Percentiles rank a stretch among this genome's conserved stretches.
phyloP scores from a whole-genome alignment of 2,329 filamentous ascomycete genomes.

The Grosmannia serpens region DNA sequence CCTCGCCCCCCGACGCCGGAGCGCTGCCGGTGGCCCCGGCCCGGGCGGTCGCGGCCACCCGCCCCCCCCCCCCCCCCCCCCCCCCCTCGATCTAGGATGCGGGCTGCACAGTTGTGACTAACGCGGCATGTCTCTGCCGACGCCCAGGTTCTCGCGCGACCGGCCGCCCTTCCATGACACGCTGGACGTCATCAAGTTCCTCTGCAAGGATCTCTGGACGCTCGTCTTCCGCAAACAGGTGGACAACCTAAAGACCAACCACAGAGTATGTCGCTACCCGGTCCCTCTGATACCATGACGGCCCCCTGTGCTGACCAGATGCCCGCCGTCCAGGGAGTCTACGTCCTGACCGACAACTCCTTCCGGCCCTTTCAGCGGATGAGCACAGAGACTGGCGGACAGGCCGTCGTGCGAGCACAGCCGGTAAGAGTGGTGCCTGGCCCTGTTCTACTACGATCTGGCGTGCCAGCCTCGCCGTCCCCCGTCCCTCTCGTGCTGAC shows the following conservation, averaged over 20 bases:
- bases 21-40: no score
- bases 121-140: background rate
- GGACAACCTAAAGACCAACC: conserved; percentile 97
- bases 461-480: background rate
- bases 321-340: conserved; percentile 56
- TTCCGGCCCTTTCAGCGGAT: conserved; percentile 85
- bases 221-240: conserved; percentile 93
- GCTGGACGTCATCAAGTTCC: conserved; percentile 92
- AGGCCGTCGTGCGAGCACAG: conserved; percentile 64
- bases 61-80: no score
- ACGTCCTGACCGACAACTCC: conserved; percentile 85
- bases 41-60: no score
- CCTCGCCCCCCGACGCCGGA: no score
- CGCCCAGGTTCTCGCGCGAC: conserved; percentile 62
- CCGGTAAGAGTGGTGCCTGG: conserved; percentile 45
- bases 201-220: conserved; percentile 97
- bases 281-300: background rate
- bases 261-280: conserved; percentile 47
- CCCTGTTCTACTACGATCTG: background rate
- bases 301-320: conserved; percentile 4
- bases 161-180: conserved; percentile 83
- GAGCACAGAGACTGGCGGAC: conserved; percentile 68
- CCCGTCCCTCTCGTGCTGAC: background rate
- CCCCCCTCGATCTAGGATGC: no score
- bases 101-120: no score